These are phyloP conservation scores for Avena sativa DNA, from an alignment of 176 grass and related monocot genomes.

Conservation along the genomic window DNA sequence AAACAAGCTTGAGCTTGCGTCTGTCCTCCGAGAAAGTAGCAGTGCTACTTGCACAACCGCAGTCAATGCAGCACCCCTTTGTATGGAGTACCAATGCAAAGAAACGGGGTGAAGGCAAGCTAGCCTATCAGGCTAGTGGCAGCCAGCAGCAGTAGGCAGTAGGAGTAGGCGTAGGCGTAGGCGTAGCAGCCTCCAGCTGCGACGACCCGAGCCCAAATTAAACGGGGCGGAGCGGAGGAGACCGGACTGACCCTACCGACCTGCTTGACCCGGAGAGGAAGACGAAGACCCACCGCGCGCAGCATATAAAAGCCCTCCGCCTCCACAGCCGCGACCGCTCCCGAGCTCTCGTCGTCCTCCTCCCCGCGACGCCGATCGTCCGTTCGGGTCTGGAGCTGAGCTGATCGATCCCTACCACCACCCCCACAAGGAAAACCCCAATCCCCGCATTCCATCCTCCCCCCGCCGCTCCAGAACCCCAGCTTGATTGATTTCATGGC, in stretches of 20 bases:
- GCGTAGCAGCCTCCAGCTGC: too few relatives aligned
- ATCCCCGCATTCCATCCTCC: neutral
- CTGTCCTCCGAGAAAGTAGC: neutral
- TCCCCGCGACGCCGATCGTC: neutral
- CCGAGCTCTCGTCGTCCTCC: neutral
- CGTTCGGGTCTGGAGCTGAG: neutral
- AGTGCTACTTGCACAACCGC: neutral
- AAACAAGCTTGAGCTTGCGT: neutral
- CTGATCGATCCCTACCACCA: neutral
- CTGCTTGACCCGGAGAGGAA: slow-evolving; percentile 8
- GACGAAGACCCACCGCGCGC: neutral
- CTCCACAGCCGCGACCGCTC: neutral
- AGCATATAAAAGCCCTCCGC: slow-evolving; percentile 12
- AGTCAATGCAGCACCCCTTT: neutral
- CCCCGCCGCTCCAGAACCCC: neutral
- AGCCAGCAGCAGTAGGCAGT: too few relatives aligned
- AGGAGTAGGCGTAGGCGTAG: too few relatives aligned
- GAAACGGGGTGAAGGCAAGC: too few relatives aligned
- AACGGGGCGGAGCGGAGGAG: neutral
- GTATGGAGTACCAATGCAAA: too few relatives aligned
- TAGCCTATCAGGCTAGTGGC: too few relatives aligned
- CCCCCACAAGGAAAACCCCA: neutral
- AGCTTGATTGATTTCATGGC: neutral
- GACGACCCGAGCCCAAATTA: too few relatives aligned
- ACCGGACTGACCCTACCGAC: neutral